phyloP scores from a whole-genome alignment of 306 rosid genomes.

The Casuarina cunninghamiana region DNA sequence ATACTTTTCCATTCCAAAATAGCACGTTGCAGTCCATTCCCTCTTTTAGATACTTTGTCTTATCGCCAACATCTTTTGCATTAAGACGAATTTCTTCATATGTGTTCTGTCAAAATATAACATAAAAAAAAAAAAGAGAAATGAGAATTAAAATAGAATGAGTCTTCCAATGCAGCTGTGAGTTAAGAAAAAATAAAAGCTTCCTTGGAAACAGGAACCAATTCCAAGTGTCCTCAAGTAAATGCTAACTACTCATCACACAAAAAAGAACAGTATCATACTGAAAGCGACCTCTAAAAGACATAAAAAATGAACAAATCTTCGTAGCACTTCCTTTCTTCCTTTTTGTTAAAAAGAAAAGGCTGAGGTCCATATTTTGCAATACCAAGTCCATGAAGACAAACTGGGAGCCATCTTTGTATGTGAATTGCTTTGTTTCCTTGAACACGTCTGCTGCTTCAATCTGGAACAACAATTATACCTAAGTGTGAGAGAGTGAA shows the following conservation, averaged over 20 bases:
- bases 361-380: slow-evolving; percentile 28
- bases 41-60: slow-evolving; percentile 85
- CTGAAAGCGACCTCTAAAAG: background rate
- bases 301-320: background rate
- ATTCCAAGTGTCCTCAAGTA: slow-evolving; percentile 1
- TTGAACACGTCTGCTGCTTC: slow-evolving; percentile 67
- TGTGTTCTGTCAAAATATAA: slow-evolving; percentile 45
- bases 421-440: slow-evolving; percentile 95
- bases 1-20: slow-evolving; percentile 88
- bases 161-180: slow-evolving; percentile 16
- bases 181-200: slow-evolving; percentile 23
- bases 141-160: slow-evolving; percentile 16
- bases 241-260: slow-evolving; percentile 17
- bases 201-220: slow-evolving; percentile 23
- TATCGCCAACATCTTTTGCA: slow-evolving; percentile 69
- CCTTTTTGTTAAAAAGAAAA: background rate
- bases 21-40: slow-evolving; percentile 95
- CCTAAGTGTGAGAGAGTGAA: background rate
- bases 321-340: background rate
- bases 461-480: slow-evolving; percentile 51
- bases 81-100: slow-evolving; percentile 79
- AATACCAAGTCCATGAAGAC: slow-evolving; percentile 98
- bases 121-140: background rate
- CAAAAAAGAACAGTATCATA: background rate
- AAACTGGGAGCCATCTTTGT: slow-evolving; percentile 87